phyloP scores from a whole-genome alignment of 371 early-diverging fungal species.

The Dichotomocladium elegans region DNA sequence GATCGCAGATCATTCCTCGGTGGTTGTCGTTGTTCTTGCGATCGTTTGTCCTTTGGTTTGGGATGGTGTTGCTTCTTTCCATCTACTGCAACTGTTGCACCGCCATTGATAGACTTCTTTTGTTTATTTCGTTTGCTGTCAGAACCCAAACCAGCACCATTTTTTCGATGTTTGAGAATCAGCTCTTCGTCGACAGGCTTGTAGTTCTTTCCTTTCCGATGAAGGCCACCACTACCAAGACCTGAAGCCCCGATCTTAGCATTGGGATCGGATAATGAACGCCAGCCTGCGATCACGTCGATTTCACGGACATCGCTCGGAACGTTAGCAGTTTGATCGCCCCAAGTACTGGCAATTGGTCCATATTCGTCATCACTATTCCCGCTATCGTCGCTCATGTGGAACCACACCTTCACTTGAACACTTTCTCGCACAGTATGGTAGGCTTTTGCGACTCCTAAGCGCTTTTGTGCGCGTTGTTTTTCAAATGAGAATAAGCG shows the following conservation, averaged over 20 bases:
- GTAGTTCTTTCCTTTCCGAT: constrained; percentile 15
- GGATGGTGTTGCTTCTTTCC: background rate
- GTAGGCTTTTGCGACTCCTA: no score
- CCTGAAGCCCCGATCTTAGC: constrained; percentile 14
- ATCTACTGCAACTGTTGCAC: no score
- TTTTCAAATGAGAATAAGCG: no score
- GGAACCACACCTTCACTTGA: no score
- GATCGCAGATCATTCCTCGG: no score
- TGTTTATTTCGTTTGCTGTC: no score
- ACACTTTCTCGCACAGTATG: no score
- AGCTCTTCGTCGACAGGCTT: constrained; percentile 15
- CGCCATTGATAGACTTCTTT: no score
- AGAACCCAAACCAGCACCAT: background rate
- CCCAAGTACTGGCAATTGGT: constrained; percentile 14
- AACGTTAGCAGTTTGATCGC: constrained; percentile 7
- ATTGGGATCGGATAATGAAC: constrained; percentile 13
- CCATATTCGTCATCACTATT: constrained; percentile 15
- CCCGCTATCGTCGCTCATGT: constrained; percentile 1
- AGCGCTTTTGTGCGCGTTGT: no score
- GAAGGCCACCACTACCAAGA: constrained; percentile 13
- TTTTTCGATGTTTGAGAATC: constrained; percentile 12
- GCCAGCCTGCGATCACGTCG: constrained; percentile 8
- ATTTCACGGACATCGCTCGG: background rate
- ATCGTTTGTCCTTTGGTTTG: no score
- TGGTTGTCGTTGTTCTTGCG: no score